A percentile compares a stretch with the other conserved stretches of the same genome.
Conservation (phyloP, 1,284 basidiomycete species). For the Ceratorhiza oryzae-sativae region DNA sequence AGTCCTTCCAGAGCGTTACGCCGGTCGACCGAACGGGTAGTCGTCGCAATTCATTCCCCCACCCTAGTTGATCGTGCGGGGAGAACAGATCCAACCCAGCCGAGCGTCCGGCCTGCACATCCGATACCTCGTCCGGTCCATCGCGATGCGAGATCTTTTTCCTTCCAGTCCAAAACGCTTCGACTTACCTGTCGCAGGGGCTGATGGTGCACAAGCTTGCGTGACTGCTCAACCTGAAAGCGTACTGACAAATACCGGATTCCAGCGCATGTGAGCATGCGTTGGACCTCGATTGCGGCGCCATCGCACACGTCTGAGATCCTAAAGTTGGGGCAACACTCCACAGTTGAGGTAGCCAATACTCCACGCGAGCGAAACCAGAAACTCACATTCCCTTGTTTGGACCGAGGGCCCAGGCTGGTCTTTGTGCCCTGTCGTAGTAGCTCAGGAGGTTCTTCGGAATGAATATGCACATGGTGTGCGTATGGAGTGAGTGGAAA, state of each 20-base stretch:
- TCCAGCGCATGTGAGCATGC: constrained; percentile 11
- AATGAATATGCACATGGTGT: not conserved
- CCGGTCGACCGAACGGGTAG: not conserved
- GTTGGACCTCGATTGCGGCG: constrained; percentile 26
- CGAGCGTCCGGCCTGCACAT: not conserved
- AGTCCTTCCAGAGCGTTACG: not conserved
- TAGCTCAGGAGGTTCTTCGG: not conserved
- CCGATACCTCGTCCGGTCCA: not conserved
- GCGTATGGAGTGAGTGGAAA: not conserved
- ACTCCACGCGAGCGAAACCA: not conserved
- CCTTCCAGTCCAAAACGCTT: not conserved
- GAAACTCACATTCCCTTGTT: not conserved
- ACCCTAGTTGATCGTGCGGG: not conserved
- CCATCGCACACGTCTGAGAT: constrained; percentile 16
- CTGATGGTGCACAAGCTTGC: not conserved
- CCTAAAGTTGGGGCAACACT: not conserved
- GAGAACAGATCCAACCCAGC: not conserved
- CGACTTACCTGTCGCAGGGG: constrained; percentile 10
- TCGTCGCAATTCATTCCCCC: not conserved
- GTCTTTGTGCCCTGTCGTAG: not conserved
- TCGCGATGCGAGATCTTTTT: not conserved
- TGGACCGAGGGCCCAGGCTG: not conserved
- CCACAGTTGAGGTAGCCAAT: not conserved
- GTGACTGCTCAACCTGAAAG: not conserved
- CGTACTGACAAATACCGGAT: not conserved